A percentile compares a stretch with the other conserved stretches of the same genome.
phyloP scores from a whole-genome alignment of 1,284 basidiomycete species.

The Boletus holoroseus region DNA sequence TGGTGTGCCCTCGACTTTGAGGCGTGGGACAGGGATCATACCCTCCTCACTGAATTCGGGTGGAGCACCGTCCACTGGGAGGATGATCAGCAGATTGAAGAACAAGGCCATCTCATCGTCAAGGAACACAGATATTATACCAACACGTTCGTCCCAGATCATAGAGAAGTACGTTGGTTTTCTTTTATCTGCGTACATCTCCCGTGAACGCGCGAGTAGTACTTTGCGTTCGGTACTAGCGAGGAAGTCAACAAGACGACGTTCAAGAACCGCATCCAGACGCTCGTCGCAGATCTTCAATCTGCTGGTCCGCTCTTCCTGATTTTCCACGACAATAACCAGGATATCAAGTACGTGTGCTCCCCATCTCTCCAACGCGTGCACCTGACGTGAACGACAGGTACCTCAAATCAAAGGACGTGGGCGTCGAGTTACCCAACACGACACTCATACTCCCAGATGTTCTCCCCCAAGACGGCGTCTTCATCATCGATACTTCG shows the following conservation, averaged over 20 bases:
- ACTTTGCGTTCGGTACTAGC: constrained; percentile 63
- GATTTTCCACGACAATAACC: constrained; percentile 69
- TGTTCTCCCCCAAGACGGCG: constrained; percentile 43
- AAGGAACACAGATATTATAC: constrained; percentile 52
- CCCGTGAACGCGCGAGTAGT: constrained; percentile 35
- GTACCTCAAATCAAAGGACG: constrained; percentile 45
- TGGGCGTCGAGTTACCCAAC: constrained; percentile 51
- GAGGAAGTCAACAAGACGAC: constrained; percentile 44
- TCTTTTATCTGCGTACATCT: neutral
- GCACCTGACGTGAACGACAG: constrained; percentile 31
- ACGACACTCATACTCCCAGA: constrained; percentile 56
- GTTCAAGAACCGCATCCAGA: constrained; percentile 50
- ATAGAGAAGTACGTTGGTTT: constrained; percentile 47
- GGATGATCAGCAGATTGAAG: constrained; percentile 41
- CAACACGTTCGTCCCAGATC: constrained; percentile 61
- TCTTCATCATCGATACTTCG: constrained; percentile 68
- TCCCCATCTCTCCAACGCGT: neutral
- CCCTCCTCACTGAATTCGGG: constrained; percentile 70
- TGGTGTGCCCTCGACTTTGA: constrained; percentile 79
- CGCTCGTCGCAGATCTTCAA: constrained; percentile 43
- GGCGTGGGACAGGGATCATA: constrained; percentile 71
- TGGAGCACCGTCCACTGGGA: constrained; percentile 59
- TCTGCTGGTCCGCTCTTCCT: constrained; percentile 63
- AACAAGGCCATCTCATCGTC: constrained; percentile 60
- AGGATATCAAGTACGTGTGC: constrained; percentile 62